Evolutionary conservation across 257 asterid species (phyloP), one percentile per base, ranked within the genome.

Genomic region (Prunella vulgaris): DNA sequence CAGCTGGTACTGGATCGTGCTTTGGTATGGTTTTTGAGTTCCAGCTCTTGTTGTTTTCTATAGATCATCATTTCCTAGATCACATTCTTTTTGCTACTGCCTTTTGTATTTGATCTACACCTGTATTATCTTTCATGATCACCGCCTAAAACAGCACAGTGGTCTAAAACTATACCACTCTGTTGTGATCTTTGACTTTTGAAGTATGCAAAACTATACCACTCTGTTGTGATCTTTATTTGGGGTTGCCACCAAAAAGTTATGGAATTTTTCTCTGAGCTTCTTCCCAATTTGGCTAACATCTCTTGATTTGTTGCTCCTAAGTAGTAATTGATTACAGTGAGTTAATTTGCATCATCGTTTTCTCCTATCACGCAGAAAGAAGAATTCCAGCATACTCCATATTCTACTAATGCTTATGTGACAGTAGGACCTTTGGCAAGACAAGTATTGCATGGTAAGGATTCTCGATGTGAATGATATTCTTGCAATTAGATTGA

Each of bases 311-410:
- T 62, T 7, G 40, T 60, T 20, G 33, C 33, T 18, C 24, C 71
- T 27, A 51, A 27, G 8, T 24, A 65, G 24, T 38, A 10, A 17
- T 22, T 8, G 15, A 33, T 52, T 46, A 61, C 32, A 40, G 3
- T 4, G 24, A 52, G 56, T 30, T 20, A 35, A 59, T 28, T 57
- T 65, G 33, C 54, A 7, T 70, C 53, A 38, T 49, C 20, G 21
- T 66, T 40, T 60, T 14, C 44, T 67, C 69, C 51, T 72, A 60
- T 61, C 53, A 20, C 79, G 73, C 95, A 93, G 99, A 90, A 93
- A 88, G 99, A 93, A 86, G 97, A 93, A 80, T 93, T 84, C 70
- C 97, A 90, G 87, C 99, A 93, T 79, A 93, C 96, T 71, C 94
- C 97, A 30, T 93, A 85, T 78, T 52, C 97, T 52, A 93, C 99